Base-by-base conservation (phyloP, 202 grass and related monocot species). In the Hordeum pubiflorum region DNA sequence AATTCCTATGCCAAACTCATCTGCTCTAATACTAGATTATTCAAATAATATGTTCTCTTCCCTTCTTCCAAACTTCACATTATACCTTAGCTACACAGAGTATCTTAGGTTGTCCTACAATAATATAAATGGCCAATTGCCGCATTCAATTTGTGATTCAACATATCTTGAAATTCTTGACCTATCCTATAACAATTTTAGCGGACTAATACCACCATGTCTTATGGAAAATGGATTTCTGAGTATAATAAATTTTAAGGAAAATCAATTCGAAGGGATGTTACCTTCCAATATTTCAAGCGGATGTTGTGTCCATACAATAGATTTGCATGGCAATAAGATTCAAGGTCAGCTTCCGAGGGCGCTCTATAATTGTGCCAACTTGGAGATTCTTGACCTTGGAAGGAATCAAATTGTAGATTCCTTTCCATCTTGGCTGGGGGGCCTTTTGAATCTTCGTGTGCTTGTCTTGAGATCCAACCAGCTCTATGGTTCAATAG, bases 111-210 rank as follows among this genome's bases (percentile, higher is more conserved):
- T 93, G 24, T 82, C 90, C 21, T 72, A 79, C 1, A 93, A 93
- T 48, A 64, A 0, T 0, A 63, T 93, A 27, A 83, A 17, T 29
- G 87, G n/a, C n/a, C n/a, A n/a, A n/a, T n/a, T n/a, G n/a, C 89
- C 85, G 32, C 9, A 32, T 15, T 91, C 74, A 20, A 79, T 91
- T 76, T 91, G 89, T 44, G 86, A 79, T 79, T 58, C 82, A 43
- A 85, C 17, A 74, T 85, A 82, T 67, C 77, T 91, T n/a, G 26
- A 85, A 79, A 58, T 87, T 39, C 85, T 91, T n/a, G 85, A 91
- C 74, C 72, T 91, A 38, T 91, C 89, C 7, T 20, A 82, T 41
- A 91, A 91, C 73, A 41, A 14, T 17, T 43, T 87, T 0, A 56
- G 39, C 10, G 85, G 85, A 17, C 61, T 46, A 26, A 57, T 82